Base-by-base conservation (phyloP, 352 stramenopile genomes). In the Globisporangium orthogonon region DNA sequence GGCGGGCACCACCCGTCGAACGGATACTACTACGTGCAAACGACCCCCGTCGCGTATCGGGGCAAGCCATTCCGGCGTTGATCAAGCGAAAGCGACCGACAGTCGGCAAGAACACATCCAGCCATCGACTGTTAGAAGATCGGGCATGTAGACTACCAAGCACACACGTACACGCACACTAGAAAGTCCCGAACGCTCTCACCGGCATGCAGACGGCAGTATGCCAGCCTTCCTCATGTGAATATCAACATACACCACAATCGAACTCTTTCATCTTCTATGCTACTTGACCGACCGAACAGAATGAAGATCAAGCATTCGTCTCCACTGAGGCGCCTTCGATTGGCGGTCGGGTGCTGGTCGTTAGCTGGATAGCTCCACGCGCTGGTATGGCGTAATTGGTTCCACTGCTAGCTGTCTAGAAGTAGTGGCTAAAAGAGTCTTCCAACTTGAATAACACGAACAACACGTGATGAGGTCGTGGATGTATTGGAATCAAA, bases 1-100 rank as follows among this genome's bases (percentile, higher is more conserved):
- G 23, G 44, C 10, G 35, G 50, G 35, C 18, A 9, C 30, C 44
- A 54, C 18, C 49, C 49, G 13, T 29, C 52, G 37, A 65, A 65
- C 37, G 52, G 46, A 11, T 56, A 56, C 31, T 57, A 57, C 47
- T 65, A 64, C 28, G 51, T 63, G 18, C 50, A 63, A n/a, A 51
- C 23, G 15, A 55, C 35, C 33, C 40, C 31, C 7, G 47, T 50
- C 7, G 4, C 46, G 28, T 49, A 56, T 23, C 15, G 49, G 10
- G 17, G 31, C 4, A 39, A 46, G 23, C 33, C 30, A 47, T 28
- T 9, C 33, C 35, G 35, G 9, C 35, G 10, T 3, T 41, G 35
- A 41, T 41, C 35, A 41, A 13, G 35, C 11, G 35, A 41, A 41
- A 41, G 11, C 35, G 2, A 2, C 35, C 9, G 35, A 41, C 35